phyloP scores from a whole-genome alignment of 2,329 filamentous ascomycete genomes.

The Ceratocystis huliohia region DNA sequence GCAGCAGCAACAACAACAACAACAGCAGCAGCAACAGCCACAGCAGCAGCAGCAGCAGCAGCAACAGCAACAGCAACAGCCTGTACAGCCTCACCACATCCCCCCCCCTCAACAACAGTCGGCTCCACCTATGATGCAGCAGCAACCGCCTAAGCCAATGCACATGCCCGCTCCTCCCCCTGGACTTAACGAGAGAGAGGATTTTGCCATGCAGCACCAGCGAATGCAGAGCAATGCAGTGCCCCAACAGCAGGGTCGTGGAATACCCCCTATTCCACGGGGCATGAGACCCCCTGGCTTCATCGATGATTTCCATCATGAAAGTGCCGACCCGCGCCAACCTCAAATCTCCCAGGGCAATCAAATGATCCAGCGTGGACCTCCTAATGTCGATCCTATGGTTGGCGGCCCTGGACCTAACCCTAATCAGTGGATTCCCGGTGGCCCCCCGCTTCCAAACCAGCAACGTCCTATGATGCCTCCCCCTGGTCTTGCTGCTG shows the following conservation, averaged over 20 bases:
- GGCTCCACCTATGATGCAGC: slow-evolving; percentile 20
- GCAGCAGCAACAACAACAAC: slow-evolving; percentile 25
- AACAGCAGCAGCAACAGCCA: slow-evolving; percentile 18
- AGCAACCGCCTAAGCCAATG: slow-evolving; percentile 20
- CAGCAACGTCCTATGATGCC: slow-evolving; percentile 40
- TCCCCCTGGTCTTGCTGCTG: slow-evolving; percentile 42
- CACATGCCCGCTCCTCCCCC: slow-evolving; percentile 9
- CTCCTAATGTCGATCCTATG: slow-evolving; percentile 48
- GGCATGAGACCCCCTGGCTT: slow-evolving; percentile 39
- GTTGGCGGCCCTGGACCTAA: slow-evolving; percentile 31
- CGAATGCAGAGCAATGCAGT: slow-evolving; percentile 24
- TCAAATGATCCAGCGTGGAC: slow-evolving; percentile 53
- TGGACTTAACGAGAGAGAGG: slow-evolving; percentile 12
- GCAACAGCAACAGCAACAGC: slow-evolving; percentile 24
- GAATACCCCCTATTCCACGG: slow-evolving; percentile 25
- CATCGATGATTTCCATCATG: slow-evolving; percentile 42
- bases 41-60: slow-evolving; percentile 28
- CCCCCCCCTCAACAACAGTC: slow-evolving; percentile 21
- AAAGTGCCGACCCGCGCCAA: slow-evolving; percentile 34
- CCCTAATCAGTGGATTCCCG: slow-evolving; percentile 35
- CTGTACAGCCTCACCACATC: slow-evolving; percentile 22
- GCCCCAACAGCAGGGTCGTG: slow-evolving; percentile 17
- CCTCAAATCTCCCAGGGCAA: slow-evolving; percentile 45
- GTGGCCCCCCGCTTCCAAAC: slow-evolving; percentile 27
- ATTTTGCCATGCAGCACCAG: slow-evolving; percentile 28